phyloP scores from a whole-genome alignment of 2,329 filamentous ascomycete genomes.

The Cladophialophora carrionii region DNA sequence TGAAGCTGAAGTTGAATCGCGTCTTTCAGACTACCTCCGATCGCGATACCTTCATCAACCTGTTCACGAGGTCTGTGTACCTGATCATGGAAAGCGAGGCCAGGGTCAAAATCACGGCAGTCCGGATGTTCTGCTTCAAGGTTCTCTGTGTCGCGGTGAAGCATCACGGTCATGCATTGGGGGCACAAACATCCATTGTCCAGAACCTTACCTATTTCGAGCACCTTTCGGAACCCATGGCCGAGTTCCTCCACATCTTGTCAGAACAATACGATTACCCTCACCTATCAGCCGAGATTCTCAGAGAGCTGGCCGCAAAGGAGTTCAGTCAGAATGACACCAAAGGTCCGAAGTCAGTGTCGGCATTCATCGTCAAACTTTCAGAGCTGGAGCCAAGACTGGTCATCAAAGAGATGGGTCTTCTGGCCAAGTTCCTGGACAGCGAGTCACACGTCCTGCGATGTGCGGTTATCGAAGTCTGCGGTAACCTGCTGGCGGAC shows the following conservation, averaged over 20 bases:
- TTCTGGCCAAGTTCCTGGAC: slow-evolving; percentile 90
- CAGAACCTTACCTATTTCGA: slow-evolving; percentile 98
- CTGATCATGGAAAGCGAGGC: slow-evolving; percentile 92
- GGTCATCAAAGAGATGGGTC: slow-evolving; percentile 96
- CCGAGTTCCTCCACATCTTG: slow-evolving; percentile 93
- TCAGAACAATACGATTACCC: slow-evolving; percentile 97
- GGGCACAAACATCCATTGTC: slow-evolving; percentile 95
- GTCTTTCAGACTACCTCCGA: slow-evolving; percentile 97
- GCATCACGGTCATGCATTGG: slow-evolving; percentile 95
- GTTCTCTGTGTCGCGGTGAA: slow-evolving; percentile 95
- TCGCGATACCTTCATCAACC: slow-evolving; percentile 87
- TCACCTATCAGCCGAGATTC: slow-evolving; percentile 88
- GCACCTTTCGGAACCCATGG: slow-evolving; percentile 98
- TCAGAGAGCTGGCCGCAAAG: slow-evolving; percentile 93
- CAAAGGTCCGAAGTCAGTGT: slow-evolving; percentile 93
- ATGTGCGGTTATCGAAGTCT: slow-evolving; percentile 93
- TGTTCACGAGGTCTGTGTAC: slow-evolving; percentile 92
- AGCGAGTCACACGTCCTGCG: slow-evolving; percentile 95
- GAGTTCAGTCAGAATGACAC: slow-evolving; percentile 98
- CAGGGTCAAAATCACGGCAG: slow-evolving; percentile 81
- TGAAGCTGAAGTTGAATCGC: slow-evolving; percentile 87
- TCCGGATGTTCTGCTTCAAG: slow-evolving; percentile 97
- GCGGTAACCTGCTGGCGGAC: slow-evolving; percentile 89
- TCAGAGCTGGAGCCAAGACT: slow-evolving; percentile 88
- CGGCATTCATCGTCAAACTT: slow-evolving; percentile 86